phyloP scores from a whole-genome alignment of 2,329 filamentous ascomycete genomes.

The Botrytis galanthina region DNA sequence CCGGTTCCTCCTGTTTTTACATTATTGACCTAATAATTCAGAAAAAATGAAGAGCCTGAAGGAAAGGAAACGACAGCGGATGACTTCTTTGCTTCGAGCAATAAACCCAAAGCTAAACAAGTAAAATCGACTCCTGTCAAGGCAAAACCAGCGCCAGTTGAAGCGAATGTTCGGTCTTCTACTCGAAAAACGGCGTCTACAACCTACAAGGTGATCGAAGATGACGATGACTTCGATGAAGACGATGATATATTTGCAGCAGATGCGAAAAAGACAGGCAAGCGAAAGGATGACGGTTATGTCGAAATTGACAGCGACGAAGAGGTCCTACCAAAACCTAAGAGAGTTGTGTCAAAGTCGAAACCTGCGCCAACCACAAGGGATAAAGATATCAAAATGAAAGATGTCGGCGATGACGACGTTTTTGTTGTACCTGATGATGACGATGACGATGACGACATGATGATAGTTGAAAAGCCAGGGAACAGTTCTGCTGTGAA shows the following conservation, averaged over 20 bases:
- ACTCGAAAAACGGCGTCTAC: conserved; percentile 33
- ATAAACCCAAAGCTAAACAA: conserved; percentile 34
- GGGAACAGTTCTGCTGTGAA: conserved; percentile 31
- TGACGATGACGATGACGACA: conserved; percentile 49
- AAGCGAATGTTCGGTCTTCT: conserved; percentile 32
- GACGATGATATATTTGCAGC: conserved; percentile 83
- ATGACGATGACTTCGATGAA: conserved; percentile 59
- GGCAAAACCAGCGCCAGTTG: conserved; percentile 23
- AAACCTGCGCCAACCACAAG: conserved; percentile 40
- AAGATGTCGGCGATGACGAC: conserved; percentile 38
- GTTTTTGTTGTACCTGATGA: conserved; percentile 37
- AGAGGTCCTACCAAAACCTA: conserved; percentile 60
- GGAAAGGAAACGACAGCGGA: conserved; percentile 38
- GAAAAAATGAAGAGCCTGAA: conserved; percentile 37
- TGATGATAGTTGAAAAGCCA: conserved; percentile 35
- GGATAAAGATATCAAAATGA: conserved; percentile 49
- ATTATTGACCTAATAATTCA: conserved; percentile 18
- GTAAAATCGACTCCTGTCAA: conserved; percentile 32
- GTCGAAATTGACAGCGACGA: conserved; percentile 68
- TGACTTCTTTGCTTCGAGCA: conserved; percentile 40
- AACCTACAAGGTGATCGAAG: conserved; percentile 29
- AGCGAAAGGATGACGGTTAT: conserved; percentile 71
- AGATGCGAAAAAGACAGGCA: conserved; percentile 63
- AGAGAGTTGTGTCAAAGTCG: conserved; percentile 42
- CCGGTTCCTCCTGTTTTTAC: too few relatives aligned